A percentile compares a stretch with the other conserved stretches of the same genome.
Conservation (phyloP, 441 rosid genomes). For the Adansonia gregorii region DNA sequence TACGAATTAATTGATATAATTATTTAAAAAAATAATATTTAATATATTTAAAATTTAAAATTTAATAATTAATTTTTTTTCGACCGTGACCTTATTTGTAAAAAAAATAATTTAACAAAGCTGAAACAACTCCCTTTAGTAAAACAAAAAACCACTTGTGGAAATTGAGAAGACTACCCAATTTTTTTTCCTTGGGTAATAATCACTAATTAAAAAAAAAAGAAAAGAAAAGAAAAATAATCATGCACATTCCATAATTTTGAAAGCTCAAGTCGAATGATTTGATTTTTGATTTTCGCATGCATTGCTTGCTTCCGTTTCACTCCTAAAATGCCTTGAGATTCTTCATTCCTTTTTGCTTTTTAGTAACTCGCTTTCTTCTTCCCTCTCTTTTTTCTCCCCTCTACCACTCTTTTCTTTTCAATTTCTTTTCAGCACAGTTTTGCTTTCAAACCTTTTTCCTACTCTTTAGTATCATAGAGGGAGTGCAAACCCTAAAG, state of each 20-base stretch:
- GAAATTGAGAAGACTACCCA: slow-evolving; percentile 33
- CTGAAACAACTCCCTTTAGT: slow-evolving; percentile 10
- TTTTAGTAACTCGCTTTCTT: neutral
- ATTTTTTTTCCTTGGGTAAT: neutral
- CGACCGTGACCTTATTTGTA: no score
- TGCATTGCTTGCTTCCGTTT: slow-evolving; percentile 1
- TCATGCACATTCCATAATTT: neutral
- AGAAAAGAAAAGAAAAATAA: slow-evolving; percentile 27
- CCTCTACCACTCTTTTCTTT: slow-evolving; percentile 11
- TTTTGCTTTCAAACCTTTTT: neutral
- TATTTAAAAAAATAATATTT: no score
- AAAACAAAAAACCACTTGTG: slow-evolving; percentile 40
- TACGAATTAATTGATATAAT: no score
- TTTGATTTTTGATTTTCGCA: neutral
- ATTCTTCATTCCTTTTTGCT: neutral
- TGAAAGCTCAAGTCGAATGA: neutral
- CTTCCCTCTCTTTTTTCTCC: neutral
- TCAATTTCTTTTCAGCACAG: neutral
- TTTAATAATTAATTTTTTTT: no score
- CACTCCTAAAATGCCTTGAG: slow-evolving; percentile 8
- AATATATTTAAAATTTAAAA: no score
- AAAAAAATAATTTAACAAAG: no score
- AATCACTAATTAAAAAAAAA: neutral
- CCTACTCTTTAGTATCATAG: slow-evolving; percentile 27
- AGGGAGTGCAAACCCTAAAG: slow-evolving; percentile 30